Evolutionary conservation across 371 early-diverging fungal genomes (phyloP).

Genomic region (Cokeromyces recurvatus): DNA sequence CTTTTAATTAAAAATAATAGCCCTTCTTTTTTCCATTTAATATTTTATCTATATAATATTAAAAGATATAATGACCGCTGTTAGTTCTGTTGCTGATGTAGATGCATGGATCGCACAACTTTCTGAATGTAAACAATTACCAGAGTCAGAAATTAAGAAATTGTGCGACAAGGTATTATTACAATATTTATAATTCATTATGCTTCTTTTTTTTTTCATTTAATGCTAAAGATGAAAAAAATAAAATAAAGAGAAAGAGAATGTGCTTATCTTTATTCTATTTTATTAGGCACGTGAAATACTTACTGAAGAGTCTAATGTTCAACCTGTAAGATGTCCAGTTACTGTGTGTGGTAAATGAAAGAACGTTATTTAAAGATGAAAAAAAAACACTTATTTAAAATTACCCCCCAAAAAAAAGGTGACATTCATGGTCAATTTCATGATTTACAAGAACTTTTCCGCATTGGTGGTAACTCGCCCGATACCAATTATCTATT

Average conservation of each 20-base stretch:
- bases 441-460: conserved; percentile 96
- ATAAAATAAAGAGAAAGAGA: too few species aligned
- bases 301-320: conserved; percentile 92
- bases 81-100: conserved; percentile 46
- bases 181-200: not conserved
- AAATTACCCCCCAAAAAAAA: not conserved
- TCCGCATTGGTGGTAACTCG: conserved; percentile 96
- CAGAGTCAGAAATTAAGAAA: conserved; percentile 91
- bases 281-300: conserved; percentile 88
- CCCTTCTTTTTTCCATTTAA: too few species aligned
- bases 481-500: conserved; percentile 98
- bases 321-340: conserved; percentile 92
- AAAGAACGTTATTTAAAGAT: too few species aligned
- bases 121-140: conserved; percentile 85
- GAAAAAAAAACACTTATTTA: too few species aligned
- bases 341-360: conserved; percentile 93
- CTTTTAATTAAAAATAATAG: not conserved
- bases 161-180: conserved; percentile 87
- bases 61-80: conserved; percentile 29
- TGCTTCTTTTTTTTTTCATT: too few species aligned
- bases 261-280: too few species aligned
- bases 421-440: conserved; percentile 98
- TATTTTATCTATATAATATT: too few species aligned
- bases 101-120: conserved; percentile 91
- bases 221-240: too few species aligned